Percentiles rank a stretch among this genome's conserved stretches.
Conservation (phyloP, 768 basidiomycete genomes). For the Dioszegia aurantiaca region DNA sequence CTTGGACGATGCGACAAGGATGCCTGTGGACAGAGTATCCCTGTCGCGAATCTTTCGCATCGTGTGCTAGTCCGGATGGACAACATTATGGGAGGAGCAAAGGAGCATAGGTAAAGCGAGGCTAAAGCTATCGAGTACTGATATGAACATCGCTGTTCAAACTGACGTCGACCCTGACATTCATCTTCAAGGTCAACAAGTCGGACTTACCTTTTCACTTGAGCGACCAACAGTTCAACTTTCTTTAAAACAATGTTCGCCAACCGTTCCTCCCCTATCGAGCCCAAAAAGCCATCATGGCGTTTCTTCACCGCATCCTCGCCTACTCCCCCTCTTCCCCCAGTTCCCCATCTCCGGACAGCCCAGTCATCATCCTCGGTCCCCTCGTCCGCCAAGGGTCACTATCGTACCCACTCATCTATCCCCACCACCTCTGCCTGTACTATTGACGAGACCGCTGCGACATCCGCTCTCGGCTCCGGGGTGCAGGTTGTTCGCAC, state of each 20-base stretch:
- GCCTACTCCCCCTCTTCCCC: neutral
- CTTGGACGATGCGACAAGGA: too few relatives aligned
- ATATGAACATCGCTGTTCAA: neutral
- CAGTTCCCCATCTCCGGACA: neutral
- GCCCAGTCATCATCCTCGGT: neutral
- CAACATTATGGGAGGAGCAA: too few relatives aligned
- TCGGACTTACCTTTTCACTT: too few relatives aligned
- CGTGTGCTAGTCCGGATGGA: too few relatives aligned
- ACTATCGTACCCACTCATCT: constrained; percentile 10
- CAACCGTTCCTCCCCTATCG: neutral
- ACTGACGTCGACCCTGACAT: too few relatives aligned
- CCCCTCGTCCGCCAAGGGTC: neutral
- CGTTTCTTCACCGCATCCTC: constrained; percentile 11
- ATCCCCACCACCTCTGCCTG: neutral
- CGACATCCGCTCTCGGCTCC: neutral
- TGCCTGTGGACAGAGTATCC: too few relatives aligned
- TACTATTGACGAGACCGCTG: neutral
- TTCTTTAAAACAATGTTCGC: neutral
- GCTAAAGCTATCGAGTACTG: too few relatives aligned
- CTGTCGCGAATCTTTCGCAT: neutral
- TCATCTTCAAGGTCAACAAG: too few relatives aligned
- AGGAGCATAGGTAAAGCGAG: too few relatives aligned
- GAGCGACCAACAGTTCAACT: neutral
- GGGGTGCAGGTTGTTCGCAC: constrained; percentile 26
- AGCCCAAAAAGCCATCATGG: constrained; percentile 9